These are phyloP conservation scores for Eucalyptus erythrocorys DNA, from an alignment of 345 rosid genomes.

Conservation along the genomic window DNA sequence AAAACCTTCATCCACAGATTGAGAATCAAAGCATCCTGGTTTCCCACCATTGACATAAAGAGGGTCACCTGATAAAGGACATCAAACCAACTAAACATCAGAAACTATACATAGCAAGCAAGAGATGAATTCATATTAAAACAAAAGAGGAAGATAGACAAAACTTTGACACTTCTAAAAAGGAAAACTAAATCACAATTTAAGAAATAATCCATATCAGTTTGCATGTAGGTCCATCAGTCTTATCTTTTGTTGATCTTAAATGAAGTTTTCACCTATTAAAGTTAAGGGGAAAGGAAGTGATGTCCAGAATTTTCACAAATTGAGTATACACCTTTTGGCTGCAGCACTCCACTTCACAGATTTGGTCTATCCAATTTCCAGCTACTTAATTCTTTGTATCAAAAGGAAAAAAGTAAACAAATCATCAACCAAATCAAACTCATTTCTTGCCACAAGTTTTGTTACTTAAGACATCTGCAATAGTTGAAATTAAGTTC, in stretches of 20 bases:
- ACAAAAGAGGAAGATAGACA: background rate
- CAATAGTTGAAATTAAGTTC: background rate
- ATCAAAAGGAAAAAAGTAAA: background rate
- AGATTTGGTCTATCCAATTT: background rate
- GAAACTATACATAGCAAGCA: background rate
- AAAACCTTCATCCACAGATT: conserved; percentile 32
- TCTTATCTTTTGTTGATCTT: background rate
- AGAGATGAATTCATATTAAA: background rate
- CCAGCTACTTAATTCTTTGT: background rate
- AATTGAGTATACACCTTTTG: background rate
- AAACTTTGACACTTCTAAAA: background rate
- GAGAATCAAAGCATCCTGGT: conserved; percentile 39
- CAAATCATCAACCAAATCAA: background rate
- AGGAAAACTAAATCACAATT: background rate
- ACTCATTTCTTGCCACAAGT: background rate
- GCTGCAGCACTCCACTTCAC: background rate
- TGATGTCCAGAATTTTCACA: background rate
- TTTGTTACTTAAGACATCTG: background rate
- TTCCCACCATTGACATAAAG: conserved; percentile 62
- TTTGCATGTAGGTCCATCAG: background rate
- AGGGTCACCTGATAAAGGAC: conserved; percentile 52
- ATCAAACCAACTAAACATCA: background rate
- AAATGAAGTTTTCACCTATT: background rate
- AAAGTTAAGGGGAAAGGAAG: background rate
- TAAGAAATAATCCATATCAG: background rate